Evolutionary conservation across 129 eudicot genomes (phyloP).

Genomic region (Flaveria trinervia): DNA sequence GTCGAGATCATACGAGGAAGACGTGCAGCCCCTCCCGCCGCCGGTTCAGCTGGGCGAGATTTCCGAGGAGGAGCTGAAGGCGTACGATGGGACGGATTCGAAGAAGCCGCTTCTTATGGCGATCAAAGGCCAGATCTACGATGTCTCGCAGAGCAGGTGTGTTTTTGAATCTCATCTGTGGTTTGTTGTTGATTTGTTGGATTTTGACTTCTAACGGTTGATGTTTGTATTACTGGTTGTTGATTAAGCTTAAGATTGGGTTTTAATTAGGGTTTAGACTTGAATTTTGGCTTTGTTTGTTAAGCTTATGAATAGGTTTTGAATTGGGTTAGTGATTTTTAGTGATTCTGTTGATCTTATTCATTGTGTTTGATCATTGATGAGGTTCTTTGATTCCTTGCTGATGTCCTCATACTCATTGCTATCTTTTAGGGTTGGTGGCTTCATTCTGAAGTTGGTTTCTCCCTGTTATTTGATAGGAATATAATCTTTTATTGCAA

Average conservation of each 20-base stretch:
- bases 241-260: too few species aligned
- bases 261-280: not conserved
- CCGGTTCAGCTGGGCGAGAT: constrained; percentile 87
- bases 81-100: constrained; percentile 65
- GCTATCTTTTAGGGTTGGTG: too few species aligned
- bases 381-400: too few species aligned
- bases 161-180: not conserved
- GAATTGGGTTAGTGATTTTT: too few species aligned
- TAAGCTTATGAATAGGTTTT: too few species aligned
- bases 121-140: constrained; percentile 90
- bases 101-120: constrained; percentile 92
- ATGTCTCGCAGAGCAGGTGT: constrained; percentile 91
- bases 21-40: constrained; percentile 71
- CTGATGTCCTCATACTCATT: too few species aligned
- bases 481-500: too few species aligned
- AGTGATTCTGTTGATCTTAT: too few species aligned
- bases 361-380: too few species aligned
- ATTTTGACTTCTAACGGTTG: not conserved
- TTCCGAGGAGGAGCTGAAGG: constrained; percentile 63
- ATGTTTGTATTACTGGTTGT: not conserved
- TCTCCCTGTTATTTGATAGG: too few species aligned
- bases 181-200: too few species aligned
- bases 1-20: constrained; percentile 43
- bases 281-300: not conserved
- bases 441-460: too few species aligned